Conservation (phyloP, 805 yeast species). For the Yamadazyma olivae region DNA sequence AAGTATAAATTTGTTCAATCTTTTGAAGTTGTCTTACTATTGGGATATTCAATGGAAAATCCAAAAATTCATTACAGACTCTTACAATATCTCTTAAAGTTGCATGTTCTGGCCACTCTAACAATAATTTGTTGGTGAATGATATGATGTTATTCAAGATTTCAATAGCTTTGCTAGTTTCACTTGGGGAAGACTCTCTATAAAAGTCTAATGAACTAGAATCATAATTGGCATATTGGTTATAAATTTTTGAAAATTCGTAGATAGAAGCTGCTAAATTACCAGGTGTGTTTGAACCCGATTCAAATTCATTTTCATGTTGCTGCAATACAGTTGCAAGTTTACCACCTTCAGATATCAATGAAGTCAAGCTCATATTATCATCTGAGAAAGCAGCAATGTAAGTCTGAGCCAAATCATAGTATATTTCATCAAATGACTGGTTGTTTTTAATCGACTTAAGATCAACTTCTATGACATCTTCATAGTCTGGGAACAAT, state of each 20-base stretch:
- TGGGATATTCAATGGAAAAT: slow-evolving; percentile 64
- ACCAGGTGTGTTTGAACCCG: slow-evolving; percentile 6
- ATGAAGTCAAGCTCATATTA: slow-evolving; percentile 12
- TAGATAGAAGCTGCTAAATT: slow-evolving; percentile 3
- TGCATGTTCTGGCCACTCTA: slow-evolving; percentile 94
- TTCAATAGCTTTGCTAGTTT: slow-evolving; percentile 56
- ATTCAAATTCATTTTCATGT: background rate
- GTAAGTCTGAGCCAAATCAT: slow-evolving; percentile 48
- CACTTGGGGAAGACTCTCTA: slow-evolving; percentile 55
- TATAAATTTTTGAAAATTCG: slow-evolving; percentile 14
- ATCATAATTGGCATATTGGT: slow-evolving; percentile 6
- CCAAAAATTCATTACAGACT: slow-evolving; percentile 63
- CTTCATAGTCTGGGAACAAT: slow-evolving; percentile 89
- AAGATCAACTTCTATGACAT: slow-evolving; percentile 40
- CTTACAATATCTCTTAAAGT: slow-evolving; percentile 67
- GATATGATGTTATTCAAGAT: slow-evolving; percentile 32
- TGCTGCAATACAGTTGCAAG: slow-evolving; percentile 4
- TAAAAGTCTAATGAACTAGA: slow-evolving; percentile 51
- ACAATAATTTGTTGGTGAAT: slow-evolving; percentile 43
- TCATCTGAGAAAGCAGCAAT: slow-evolving; percentile 36
- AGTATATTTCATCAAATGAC: slow-evolving; percentile 45
- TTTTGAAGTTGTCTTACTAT: slow-evolving; percentile 75
- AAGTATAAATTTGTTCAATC: slow-evolving; percentile 81
- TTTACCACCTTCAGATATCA: slow-evolving; percentile 31
- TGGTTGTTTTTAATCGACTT: slow-evolving; percentile 17